A percentile compares a stretch with the other conserved stretches of the same genome.
Evolutionary conservation across 805 yeast species (phyloP).

Genomic region (Hanseniaspora hatyaiensis): DNA sequence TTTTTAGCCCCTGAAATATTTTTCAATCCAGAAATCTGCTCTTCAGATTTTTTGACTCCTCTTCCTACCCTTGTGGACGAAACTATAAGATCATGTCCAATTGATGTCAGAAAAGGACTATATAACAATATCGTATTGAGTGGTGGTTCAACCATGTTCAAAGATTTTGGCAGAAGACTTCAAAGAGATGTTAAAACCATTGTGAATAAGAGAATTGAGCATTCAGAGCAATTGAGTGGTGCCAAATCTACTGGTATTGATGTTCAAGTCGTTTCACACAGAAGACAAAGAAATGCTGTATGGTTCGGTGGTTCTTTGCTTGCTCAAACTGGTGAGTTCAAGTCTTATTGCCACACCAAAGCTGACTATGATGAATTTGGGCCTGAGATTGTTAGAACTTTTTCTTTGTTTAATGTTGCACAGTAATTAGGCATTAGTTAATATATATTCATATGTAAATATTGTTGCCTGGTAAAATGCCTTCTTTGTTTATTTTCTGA

Average conservation of each 20-base stretch:
- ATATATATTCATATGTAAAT: background rate
- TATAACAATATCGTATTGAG: constrained; percentile 90
- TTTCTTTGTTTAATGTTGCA: constrained; percentile 86
- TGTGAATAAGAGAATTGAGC: constrained; percentile 78
- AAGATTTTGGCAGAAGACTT: constrained; percentile 92
- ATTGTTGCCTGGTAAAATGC: background rate
- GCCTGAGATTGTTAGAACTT: constrained; percentile 94
- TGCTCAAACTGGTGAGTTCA: constrained; percentile 95
- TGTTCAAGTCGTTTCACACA: constrained; percentile 92
- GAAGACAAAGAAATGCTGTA: constrained; percentile 95
- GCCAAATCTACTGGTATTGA: constrained; percentile 84
- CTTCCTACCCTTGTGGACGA: constrained; percentile 91
- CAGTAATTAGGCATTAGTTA: constrained; percentile 31
- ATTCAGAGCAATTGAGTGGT: constrained; percentile 64
- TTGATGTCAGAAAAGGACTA: constrained; percentile 93
- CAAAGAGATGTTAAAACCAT: constrained; percentile 85
- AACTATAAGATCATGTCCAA: constrained; percentile 89
- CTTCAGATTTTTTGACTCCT: constrained; percentile 90
- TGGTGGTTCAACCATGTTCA: constrained; percentile 98
- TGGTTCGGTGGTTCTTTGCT: constrained; percentile 98
- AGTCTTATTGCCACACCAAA: constrained; percentile 91
- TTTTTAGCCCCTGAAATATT: constrained; percentile 98
- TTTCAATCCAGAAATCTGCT: constrained; percentile 94
- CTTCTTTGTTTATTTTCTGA: background rate
- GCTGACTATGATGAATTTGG: constrained; percentile 96